These are phyloP conservation scores for Dactylellina drechsleri DNA, from an alignment of 2,329 filamentous ascomycete species.

Conservation along the genomic window DNA sequence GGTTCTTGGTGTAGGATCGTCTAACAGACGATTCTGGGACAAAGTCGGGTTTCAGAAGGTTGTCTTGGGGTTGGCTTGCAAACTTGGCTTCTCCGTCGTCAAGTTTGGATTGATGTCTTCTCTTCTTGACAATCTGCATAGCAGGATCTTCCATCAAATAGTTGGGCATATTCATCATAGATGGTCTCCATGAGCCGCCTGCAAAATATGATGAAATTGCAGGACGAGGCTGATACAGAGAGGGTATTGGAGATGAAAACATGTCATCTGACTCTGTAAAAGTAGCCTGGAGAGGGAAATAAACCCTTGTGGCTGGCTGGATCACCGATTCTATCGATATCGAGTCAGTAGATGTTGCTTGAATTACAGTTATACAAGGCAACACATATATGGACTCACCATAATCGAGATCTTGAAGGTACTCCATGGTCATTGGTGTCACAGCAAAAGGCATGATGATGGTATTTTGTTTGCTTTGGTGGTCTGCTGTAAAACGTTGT, in stretches of 20 bases:
- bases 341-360: constrained; percentile 20
- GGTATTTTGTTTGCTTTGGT: background rate
- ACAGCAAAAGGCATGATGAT: constrained; percentile 52
- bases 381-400: constrained; percentile 27
- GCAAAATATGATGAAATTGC: constrained; percentile 43
- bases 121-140: constrained; percentile 53
- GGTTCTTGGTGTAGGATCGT: constrained; percentile 50
- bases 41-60: constrained; percentile 42
- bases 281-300: constrained; percentile 51
- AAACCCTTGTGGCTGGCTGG: constrained; percentile 51
- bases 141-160: constrained; percentile 52
- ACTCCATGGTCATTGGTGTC: constrained; percentile 53
- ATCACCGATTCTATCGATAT: constrained; percentile 44
- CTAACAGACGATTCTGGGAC: constrained; percentile 29
- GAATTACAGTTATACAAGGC: background rate
- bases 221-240: constrained; percentile 43
- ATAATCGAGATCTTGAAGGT: constrained; percentile 54
- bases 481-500: constrained; percentile 2
- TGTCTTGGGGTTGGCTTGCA: constrained; percentile 23
- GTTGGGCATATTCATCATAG: constrained; percentile 35
- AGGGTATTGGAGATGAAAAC: constrained; percentile 49
- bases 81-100: constrained; percentile 42
- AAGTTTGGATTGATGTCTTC: constrained; percentile 51
- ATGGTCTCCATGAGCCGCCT: constrained; percentile 44
- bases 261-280: constrained; percentile 51